Evolutionary conservation across 306 rosid species (phyloP), one percentile per base, ranked within the genome.

Genomic region (Oemleria cerasiformis): DNA sequence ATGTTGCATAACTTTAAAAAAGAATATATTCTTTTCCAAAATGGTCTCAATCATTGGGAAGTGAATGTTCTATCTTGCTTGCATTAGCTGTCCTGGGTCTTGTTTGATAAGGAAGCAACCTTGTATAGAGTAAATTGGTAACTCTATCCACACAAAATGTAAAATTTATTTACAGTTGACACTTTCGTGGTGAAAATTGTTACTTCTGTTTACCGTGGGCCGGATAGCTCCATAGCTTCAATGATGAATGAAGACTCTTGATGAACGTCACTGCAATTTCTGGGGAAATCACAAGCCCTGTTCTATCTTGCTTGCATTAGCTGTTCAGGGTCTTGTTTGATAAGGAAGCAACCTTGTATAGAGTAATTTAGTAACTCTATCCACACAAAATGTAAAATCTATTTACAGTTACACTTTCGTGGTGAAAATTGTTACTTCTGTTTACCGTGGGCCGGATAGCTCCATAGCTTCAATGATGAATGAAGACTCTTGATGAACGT

Each of bases 161-260:
- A 86, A 77, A 75, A 80, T 61, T 83, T 76, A 81, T 81, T 73
- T 73, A 81, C 92, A 80, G 47, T 71, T 73, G 43, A 60, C 68
- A 68, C 55, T 64, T 53, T 44, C 19, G 73, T 42, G 57, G 64
- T 71, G 17, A 45, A 54, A 34, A 41, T 38, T 64, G 68, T 55
- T 68, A n/a, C 48, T 19, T 50, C 9, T 71, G 19, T 73, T 87
- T 75, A 94, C 49, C 97, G 78, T 66, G 99, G 99, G 80, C 99
- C 97, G 15, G 99, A 94, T 72, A 94, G 96, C 67, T 94, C 97
- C 77, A 94, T 91, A 70, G 97, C 92, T 86, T 94, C 96, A 4
- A 94, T 82, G 42, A 83, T 80, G 71, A 94, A 91, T 5, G 97
- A 91, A 73, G 91, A 89, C 74, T 88, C 96, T 65, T 88, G 91